These are phyloP conservation scores for Ustilago esculenta DNA, from an alignment of 1,284 basidiomycete species.

Conservation along the genomic window DNA sequence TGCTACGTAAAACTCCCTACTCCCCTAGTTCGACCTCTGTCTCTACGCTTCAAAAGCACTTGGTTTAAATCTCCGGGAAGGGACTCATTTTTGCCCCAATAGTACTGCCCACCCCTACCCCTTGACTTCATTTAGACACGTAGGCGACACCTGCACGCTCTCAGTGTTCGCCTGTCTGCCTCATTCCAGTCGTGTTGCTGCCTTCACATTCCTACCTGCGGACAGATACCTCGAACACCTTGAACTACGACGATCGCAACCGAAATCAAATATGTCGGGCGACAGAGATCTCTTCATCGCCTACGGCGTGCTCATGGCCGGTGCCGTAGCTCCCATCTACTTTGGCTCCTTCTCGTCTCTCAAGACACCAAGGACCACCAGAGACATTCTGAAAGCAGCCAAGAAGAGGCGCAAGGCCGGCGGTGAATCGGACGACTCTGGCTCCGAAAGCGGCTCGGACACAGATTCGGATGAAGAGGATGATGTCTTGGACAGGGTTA, in stretches of 20 bases:
- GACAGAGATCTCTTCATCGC: slow-evolving; percentile 55
- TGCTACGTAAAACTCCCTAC: neutral
- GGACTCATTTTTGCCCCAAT: no score
- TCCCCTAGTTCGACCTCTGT: neutral
- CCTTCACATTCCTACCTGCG: no score
- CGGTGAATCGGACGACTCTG: slow-evolving; percentile 18
- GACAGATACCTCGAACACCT: no score
- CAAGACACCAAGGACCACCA: slow-evolving; percentile 57
- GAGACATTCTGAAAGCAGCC: slow-evolving; percentile 45
- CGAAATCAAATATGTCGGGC: slow-evolving; percentile 21
- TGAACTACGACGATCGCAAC: neutral
- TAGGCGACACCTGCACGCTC: no score
- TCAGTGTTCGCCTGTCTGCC: no score
- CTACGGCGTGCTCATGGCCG: slow-evolving; percentile 55
- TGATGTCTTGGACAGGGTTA: slow-evolving; percentile 51
- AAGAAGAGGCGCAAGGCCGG: slow-evolving; percentile 24
- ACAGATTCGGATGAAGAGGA: slow-evolving; percentile 55
- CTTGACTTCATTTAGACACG: slow-evolving; percentile 29
- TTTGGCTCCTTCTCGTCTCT: slow-evolving; percentile 58
- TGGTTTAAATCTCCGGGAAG: no score
- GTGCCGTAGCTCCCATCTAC: slow-evolving; percentile 59
- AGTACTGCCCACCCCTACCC: no score
- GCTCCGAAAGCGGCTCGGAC: slow-evolving; percentile 26
- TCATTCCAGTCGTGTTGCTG: no score
- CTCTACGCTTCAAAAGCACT: no score